Evolutionary conservation across 495 filamentous ascomycete genomes (phyloP).

Genomic region (Antarctomyces pellizariae): DNA sequence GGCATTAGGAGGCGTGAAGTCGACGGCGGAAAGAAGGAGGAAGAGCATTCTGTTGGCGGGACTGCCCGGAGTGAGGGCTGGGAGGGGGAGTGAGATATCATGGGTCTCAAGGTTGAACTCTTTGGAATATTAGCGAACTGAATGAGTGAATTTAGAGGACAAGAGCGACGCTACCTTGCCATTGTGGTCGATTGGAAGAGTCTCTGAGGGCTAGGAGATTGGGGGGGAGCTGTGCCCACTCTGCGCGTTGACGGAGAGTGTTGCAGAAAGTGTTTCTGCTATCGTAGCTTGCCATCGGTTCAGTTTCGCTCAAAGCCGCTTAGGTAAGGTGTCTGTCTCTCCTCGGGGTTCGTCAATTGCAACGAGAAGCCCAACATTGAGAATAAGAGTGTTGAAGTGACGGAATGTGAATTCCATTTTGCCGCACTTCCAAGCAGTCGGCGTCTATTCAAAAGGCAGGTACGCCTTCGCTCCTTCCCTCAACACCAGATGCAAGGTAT

Average conservation of each 20-base stretch:
- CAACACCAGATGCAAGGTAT: not conserved
- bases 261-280: conserved; percentile 26
- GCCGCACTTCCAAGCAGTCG: too few species aligned
- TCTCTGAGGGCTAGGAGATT: too few species aligned
- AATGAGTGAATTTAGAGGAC: conserved; percentile 1
- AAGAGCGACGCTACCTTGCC: too few species aligned
- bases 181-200: conserved; percentile 13
- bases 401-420: too few species aligned
- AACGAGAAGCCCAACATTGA: too few species aligned
- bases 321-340: too few species aligned
- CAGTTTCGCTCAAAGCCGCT: not conserved
- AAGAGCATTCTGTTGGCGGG: conserved; percentile 16
- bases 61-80: conserved; percentile 5
- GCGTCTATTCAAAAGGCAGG: too few species aligned
- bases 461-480: not conserved
- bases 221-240: conserved; percentile 24
- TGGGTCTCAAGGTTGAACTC: conserved; percentile 21
- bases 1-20: conserved; percentile 14
- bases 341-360: too few species aligned
- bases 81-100: conserved; percentile 26
- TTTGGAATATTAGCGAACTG: not conserved
- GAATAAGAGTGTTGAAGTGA: too few species aligned
- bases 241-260: conserved; percentile 25
- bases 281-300: conserved; percentile 5
- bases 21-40: conserved; percentile 27